Percentiles rank a stretch among this genome's conserved stretches.
phyloP scores from a whole-genome alignment of 257 asterid species.

The Jaltomata sinuosa region DNA sequence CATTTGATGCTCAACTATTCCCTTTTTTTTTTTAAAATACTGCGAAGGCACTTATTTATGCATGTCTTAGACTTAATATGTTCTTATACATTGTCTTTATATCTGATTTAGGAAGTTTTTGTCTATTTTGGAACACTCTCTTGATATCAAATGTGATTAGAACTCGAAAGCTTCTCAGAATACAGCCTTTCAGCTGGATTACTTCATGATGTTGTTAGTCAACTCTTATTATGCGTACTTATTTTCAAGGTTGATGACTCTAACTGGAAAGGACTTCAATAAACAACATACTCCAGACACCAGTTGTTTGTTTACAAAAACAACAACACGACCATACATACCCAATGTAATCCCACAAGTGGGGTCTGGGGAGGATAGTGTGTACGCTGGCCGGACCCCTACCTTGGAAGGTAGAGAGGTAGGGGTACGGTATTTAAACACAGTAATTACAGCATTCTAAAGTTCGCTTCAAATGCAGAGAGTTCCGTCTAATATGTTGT shows the following conservation, averaged over 20 bases:
- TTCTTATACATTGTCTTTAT: not conserved
- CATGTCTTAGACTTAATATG: not conserved
- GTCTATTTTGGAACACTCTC: not conserved
- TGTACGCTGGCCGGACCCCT: too few relatives aligned
- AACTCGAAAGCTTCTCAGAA: not conserved
- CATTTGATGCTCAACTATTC: not conserved
- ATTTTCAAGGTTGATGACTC: not conserved
- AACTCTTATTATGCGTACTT: not conserved
- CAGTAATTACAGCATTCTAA: not conserved
- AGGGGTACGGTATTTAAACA: too few relatives aligned
- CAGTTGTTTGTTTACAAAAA: not conserved
- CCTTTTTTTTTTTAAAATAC: not conserved
- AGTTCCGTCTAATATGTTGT: not conserved
- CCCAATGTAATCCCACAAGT: too few relatives aligned
- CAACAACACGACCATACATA: too few relatives aligned
- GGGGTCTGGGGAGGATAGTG: too few relatives aligned
- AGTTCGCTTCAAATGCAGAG: not conserved
- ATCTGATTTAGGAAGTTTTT: not conserved
- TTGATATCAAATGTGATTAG: not conserved
- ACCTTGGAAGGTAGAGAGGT: too few relatives aligned
- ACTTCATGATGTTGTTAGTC: not conserved
- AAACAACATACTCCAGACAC: not conserved
- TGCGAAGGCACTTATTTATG: not conserved
- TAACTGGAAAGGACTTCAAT: not conserved
- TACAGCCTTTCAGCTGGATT: not conserved